Conservation (phyloP, 208 protist genomes). For the Acanthamoeba castellanii region DNA sequence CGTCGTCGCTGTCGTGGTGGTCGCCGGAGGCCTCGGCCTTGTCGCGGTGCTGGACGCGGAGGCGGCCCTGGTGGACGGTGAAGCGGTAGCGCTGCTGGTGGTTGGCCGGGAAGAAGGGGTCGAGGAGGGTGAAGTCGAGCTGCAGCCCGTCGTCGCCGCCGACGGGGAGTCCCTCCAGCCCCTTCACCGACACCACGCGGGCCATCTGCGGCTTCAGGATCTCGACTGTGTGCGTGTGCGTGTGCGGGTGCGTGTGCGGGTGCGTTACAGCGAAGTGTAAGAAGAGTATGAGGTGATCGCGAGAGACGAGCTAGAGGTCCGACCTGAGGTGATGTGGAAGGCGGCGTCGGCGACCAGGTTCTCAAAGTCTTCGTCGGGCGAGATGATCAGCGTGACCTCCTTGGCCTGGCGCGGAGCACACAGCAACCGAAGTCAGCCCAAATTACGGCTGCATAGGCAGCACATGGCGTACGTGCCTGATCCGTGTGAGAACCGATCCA, state of each 20-base stretch:
- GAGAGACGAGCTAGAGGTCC: background rate
- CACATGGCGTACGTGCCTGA: background rate
- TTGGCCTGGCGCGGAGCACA: background rate
- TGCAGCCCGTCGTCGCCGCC: background rate
- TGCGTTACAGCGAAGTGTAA: background rate
- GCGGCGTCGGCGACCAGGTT: slow-evolving; percentile 24
- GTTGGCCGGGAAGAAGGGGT: slow-evolving; percentile 14
- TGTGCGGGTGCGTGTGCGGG: background rate
- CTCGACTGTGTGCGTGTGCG: background rate
- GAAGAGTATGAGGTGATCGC: background rate
- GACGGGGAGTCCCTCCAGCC: background rate
- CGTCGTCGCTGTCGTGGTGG: background rate
- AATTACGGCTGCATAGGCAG: background rate
- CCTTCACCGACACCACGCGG: background rate
- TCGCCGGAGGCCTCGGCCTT: background rate
- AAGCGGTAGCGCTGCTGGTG: slow-evolving; percentile 3
- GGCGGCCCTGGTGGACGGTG: background rate
- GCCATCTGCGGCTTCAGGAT: slow-evolving; percentile 53
- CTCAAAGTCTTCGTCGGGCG: slow-evolving; percentile 51
- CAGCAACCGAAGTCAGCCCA: background rate
- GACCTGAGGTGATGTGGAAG: slow-evolving; percentile 6
- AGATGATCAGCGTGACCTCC: background rate
- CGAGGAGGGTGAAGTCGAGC: slow-evolving; percentile 50
- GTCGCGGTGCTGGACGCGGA: background rate
- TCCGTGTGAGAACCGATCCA: slow-evolving; percentile 20